Conservation (phyloP, 192 early-diverging fungal species). For the Gamsiella multidivaricata region DNA sequence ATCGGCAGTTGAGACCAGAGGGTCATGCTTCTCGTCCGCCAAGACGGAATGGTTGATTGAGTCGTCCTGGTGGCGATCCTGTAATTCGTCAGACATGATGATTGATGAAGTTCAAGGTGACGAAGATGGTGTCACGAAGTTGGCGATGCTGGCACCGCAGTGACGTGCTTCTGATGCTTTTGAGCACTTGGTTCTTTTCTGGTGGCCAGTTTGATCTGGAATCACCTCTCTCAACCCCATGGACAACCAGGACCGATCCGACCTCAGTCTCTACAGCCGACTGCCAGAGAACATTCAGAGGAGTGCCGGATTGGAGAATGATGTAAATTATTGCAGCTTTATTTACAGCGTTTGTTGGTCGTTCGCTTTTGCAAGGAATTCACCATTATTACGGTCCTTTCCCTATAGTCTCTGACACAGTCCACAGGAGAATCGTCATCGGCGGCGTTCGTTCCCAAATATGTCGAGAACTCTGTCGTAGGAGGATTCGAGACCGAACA, state of each 20-base stretch:
- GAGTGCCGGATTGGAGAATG: conserved; percentile 19
- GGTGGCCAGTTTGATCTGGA: neutral
- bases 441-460: conserved; percentile 22
- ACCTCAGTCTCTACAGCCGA: conserved; percentile 34
- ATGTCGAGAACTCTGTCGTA: conserved; percentile 24
- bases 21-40: neutral
- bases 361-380: neutral
- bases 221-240: conserved; percentile 1
- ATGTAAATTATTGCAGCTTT: conserved; percentile 17
- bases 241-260: conserved; percentile 26
- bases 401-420: neutral
- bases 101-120: too few species aligned
- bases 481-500: conserved; percentile 37
- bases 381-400: neutral
- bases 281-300: conserved; percentile 18
- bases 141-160: too few species aligned
- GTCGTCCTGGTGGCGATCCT: neutral
- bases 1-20: neutral
- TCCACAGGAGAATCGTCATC: neutral
- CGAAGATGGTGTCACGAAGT: too few species aligned
- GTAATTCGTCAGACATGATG: too few species aligned
- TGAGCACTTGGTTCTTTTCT: too few species aligned
- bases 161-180: too few species aligned
- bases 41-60: too few species aligned
- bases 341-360: too few species aligned